A percentile compares a stretch with the other conserved stretches of the same genome.
Evolutionary conservation across 257 asterid genomes (phyloP).

Genomic region (Rauvolfia tetraphylla): DNA sequence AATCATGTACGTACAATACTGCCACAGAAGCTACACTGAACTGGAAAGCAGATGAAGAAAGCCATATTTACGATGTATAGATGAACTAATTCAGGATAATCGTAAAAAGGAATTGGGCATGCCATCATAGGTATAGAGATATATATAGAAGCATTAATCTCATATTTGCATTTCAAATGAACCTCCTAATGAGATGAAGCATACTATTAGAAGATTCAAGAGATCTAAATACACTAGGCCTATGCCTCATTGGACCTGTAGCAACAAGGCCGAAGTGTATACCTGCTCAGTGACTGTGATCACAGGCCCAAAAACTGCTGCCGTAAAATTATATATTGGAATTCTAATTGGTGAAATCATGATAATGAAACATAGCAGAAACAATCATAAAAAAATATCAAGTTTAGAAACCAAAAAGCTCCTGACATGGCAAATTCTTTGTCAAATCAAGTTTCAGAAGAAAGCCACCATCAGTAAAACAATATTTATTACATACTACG

Average conservation of each 20-base stretch:
- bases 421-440: not conserved
- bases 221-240: not conserved
- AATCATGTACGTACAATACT: not conserved
- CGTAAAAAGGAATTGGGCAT: not conserved
- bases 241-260: not conserved
- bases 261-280: not conserved
- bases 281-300: not conserved
- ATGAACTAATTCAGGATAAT: not conserved
- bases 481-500: not conserved
- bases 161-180: not conserved
- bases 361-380: not conserved
- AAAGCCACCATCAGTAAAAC: not conserved
- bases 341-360: not conserved
- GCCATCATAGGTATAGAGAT: not conserved
- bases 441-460: not conserved
- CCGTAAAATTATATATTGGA: not conserved
- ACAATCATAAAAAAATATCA: not conserved
- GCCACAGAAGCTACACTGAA: not conserved
- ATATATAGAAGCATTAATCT: no score
- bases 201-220: not conserved
- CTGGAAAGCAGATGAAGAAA: slow-evolving; percentile 1
- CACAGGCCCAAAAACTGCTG: not conserved
- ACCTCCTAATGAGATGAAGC: not conserved
- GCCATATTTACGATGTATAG: no score
- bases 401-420: not conserved